Conservation (phyloP, 2,329 filamentous ascomycete species). For the Aspergillus sp. region DNA sequence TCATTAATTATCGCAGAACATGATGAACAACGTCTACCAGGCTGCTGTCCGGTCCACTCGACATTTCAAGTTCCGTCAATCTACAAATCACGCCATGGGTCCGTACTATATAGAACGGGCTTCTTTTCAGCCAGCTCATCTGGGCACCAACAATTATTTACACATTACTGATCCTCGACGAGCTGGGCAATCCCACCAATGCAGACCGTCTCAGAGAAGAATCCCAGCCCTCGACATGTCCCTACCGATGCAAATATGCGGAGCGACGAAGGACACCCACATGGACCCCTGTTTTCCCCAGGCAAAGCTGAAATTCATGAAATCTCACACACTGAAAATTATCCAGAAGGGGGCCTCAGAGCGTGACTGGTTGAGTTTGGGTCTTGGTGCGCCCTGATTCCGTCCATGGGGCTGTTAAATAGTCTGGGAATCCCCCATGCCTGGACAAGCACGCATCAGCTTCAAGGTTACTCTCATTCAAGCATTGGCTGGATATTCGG, state of each 20-base stretch:
- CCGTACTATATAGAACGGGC: not conserved
- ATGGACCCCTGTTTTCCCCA: too few species aligned
- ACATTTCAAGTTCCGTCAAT: not conserved
- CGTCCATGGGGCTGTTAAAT: slow-evolving; percentile 34
- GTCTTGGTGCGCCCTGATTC: slow-evolving; percentile 32
- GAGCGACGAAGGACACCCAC: not conserved
- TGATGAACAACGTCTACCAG: not conserved
- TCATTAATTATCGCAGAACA: too few species aligned
- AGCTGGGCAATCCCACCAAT: not conserved
- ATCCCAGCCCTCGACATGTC: not conserved
- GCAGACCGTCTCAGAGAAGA: not conserved
- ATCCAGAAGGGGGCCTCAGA: slow-evolving; percentile 33
- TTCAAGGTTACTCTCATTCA: slow-evolving; percentile 24
- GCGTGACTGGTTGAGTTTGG: slow-evolving; percentile 38
- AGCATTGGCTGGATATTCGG: slow-evolving; percentile 36
- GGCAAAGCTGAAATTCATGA: too few species aligned
- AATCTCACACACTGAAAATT: slow-evolving; percentile 4
- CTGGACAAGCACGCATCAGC: slow-evolving; percentile 29
- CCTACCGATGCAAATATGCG: not conserved
- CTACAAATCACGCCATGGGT: not conserved
- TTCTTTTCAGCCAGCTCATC: not conserved
- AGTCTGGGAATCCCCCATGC: slow-evolving; percentile 32
- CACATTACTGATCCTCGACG: not conserved
- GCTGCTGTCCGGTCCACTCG: not conserved
- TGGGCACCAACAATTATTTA: not conserved